Conservation (phyloP, 768 basidiomycete species). For the Agrocybe pediades region DNA sequence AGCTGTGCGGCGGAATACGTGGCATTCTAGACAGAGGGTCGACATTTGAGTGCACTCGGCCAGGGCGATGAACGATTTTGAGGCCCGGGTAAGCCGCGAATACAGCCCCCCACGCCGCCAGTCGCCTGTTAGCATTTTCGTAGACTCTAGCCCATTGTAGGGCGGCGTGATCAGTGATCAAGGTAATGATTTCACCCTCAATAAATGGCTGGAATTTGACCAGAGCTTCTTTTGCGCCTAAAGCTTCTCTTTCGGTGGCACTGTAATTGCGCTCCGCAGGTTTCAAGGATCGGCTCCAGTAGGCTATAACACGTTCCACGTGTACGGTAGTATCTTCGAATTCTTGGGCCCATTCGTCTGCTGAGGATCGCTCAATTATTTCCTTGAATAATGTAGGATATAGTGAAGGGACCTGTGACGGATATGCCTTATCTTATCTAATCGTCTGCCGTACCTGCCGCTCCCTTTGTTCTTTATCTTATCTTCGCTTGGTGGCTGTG, state of each 20-base stretch:
- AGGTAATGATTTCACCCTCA: constrained; percentile 32
- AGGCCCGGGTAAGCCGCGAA: constrained; percentile 36
- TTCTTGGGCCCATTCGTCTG: constrained; percentile 18
- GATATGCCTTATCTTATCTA: too few relatives aligned
- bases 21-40: constrained; percentile 32
- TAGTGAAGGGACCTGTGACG: constrained; percentile 26
- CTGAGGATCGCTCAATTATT: constrained; percentile 14
- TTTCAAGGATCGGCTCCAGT: too few relatives aligned
- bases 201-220: constrained; percentile 37
- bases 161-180: constrained; percentile 33
- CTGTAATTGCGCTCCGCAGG: too few relatives aligned
- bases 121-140: constrained; percentile 36
- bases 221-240: too few relatives aligned
- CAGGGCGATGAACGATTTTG: constrained; percentile 38
- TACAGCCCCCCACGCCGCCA: constrained; percentile 35
- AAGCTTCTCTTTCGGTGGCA: too few relatives aligned
- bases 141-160: constrained; percentile 38
- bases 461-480: too few relatives aligned
- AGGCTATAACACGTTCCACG: constrained; percentile 22
- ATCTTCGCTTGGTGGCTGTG: too few relatives aligned
- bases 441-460: too few relatives aligned
- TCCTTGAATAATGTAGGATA: constrained; percentile 21
- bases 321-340: constrained; percentile 33
- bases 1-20: constrained; percentile 18
- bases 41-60: too few relatives aligned